These are phyloP conservation scores for Rhexocercosporidium sp. DNA, from an alignment of 2,329 filamentous ascomycete genomes.

Conservation along the genomic window DNA sequence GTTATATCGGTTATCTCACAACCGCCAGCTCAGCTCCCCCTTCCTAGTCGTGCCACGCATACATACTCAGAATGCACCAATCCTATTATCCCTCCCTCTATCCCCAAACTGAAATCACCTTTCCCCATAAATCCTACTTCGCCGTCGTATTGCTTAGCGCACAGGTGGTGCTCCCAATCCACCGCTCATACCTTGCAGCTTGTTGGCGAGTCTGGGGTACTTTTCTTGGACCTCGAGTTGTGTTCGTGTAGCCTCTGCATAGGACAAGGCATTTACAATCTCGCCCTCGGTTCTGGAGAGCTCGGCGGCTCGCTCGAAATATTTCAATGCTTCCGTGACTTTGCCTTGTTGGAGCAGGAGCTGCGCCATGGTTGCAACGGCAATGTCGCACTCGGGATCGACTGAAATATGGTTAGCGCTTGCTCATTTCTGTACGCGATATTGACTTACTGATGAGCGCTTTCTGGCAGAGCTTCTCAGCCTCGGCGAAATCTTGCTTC, in stretches of 20 bases:
- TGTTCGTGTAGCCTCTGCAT: conserved; percentile 94
- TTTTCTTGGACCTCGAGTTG: conserved; percentile 92
- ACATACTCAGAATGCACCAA: conserved; percentile 23
- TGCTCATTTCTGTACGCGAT: background rate
- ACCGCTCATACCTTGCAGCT: conserved; percentile 67
- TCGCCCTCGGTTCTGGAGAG: conserved; percentile 93
- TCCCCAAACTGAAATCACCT: conserved; percentile 12
- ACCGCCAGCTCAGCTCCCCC: conserved; percentile 7
- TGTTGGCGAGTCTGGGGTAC: conserved; percentile 79
- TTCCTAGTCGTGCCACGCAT: conserved; percentile 16
- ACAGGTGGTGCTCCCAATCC: conserved; percentile 36
- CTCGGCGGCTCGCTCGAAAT: conserved; percentile 96
- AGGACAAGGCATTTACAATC: conserved; percentile 94
- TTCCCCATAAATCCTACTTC: background rate
- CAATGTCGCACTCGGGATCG: conserved; percentile 98
- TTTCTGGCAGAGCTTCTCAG: conserved; percentile 96
- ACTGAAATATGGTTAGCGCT: conserved; percentile 58
- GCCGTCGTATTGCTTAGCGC: conserved; percentile 32
- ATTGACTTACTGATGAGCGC: conserved; percentile 86
- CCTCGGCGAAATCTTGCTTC: conserved; percentile 95
- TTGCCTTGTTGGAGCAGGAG: conserved; percentile 97
- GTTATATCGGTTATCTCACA: conserved; percentile 18
- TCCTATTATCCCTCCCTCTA: background rate
- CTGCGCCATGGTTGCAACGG: conserved; percentile 98
- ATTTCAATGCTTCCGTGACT: conserved; percentile 91